Conservation (phyloP, 768 basidiomycete species). For the Auriscalpium vulgare region DNA sequence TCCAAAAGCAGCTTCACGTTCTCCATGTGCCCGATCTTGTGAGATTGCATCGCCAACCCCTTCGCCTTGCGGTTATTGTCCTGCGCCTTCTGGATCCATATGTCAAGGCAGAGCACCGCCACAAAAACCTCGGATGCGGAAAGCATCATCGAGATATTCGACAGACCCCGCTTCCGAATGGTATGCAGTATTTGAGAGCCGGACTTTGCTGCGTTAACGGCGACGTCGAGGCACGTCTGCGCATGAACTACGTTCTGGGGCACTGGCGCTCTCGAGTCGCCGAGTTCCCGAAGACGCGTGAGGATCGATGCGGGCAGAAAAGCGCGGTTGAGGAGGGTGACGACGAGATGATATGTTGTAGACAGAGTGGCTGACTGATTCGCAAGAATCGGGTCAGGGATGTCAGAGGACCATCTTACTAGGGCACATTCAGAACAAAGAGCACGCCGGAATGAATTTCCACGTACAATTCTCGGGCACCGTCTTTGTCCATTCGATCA, state of each 20-base stretch:
- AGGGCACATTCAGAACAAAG: not conserved
- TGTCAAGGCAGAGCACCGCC: constrained; percentile 10
- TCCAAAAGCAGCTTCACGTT: constrained; percentile 6
- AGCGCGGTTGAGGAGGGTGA: constrained; percentile 71
- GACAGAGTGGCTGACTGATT: constrained; percentile 36
- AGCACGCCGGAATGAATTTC: not conserved
- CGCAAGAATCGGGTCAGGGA: constrained; percentile 30
- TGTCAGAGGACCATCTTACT: constrained; percentile 37
- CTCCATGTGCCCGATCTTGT: constrained; percentile 4
- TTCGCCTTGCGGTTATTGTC: not conserved
- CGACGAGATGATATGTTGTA: constrained; percentile 45
- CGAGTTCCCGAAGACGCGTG: constrained; percentile 2
- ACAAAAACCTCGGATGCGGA: constrained; percentile 7
- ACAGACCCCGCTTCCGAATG: constrained; percentile 9
- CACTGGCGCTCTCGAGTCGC: not conserved
- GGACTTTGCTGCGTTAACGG: constrained; percentile 10
- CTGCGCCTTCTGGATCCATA: constrained; percentile 11
- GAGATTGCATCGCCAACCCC: not conserved
- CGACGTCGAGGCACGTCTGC: constrained; percentile 6
- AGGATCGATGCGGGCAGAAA: constrained; percentile 44
- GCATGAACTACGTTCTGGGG: not conserved
- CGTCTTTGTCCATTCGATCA: constrained; percentile 29
- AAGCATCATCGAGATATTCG: constrained; percentile 11
- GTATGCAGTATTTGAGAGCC: constrained; percentile 4
- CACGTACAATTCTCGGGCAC: constrained; percentile 23